Percentiles rank a stretch among this genome's conserved stretches.
phyloP scores from a whole-genome alignment of 257 asterid genomes.

The Solanum appendiculatum region DNA sequence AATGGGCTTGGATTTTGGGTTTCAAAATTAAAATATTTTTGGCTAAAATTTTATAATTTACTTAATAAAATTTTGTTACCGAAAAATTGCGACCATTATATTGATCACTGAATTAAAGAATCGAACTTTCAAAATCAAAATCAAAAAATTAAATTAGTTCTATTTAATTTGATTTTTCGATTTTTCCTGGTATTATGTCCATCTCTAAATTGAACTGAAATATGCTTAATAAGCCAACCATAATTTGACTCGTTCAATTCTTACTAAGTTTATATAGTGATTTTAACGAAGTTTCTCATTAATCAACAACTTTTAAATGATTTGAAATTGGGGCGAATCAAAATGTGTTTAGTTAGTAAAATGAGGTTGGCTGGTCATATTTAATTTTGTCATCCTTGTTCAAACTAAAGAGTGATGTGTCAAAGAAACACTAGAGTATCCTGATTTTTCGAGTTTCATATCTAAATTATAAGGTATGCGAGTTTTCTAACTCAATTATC shows the following conservation, averaged over 20 bases:
- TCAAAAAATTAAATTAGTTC: not conserved
- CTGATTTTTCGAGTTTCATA: too few species aligned
- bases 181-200: not conserved
- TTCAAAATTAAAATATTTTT: not conserved
- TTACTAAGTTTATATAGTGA: not conserved
- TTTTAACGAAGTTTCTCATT: not conserved
- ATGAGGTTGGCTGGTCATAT: not conserved
- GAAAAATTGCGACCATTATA: not conserved
- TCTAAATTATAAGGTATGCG: too few species aligned
- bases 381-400: not conserved
- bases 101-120: not conserved
- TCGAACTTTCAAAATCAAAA: not conserved
- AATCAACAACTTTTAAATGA: not conserved
- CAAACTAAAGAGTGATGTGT: too few species aligned
- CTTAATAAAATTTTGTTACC: not conserved
- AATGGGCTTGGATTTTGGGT: not conserved
- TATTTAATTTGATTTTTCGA: not conserved
- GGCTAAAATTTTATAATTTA: not conserved
- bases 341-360: not conserved
- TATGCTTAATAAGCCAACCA: fast-evolving
- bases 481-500: too few species aligned
- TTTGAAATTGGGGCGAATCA: not conserved
- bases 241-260: not conserved
- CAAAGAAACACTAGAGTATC: too few species aligned
- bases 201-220: not conserved